Base-by-base conservation (phyloP, 1,284 basidiomycete species). In the Ustilago sp. region DNA sequence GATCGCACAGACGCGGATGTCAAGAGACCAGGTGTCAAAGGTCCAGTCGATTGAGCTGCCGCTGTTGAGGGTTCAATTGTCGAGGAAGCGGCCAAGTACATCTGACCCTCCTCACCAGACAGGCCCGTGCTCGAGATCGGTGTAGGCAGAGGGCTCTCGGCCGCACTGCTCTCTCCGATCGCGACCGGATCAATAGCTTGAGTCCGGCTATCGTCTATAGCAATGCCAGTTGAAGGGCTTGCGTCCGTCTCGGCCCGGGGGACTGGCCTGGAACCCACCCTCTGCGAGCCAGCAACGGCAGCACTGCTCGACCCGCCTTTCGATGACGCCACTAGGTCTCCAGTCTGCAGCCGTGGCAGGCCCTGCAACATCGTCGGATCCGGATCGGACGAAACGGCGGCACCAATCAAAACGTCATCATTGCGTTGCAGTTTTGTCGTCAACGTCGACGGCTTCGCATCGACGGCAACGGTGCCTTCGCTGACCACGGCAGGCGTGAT, bases 51-150 rank as follows among this genome's bases (percentile, higher is more conserved):
- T 19, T 63, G 58, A 34, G 60, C 47, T n/a, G 47, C 36, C 36
- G 63, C 43, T 12, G 60, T 60, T 6, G 72, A 54, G 11, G 66
- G 59, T 15, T 51, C 35, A 43, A 58, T 51, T n/a, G 66, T 59
- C 32, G 71, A 74, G 19, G 62, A 65, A 5, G 62, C 71, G 19
- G 71, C 71, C 32, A 68, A 59, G 50, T 68, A 74, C 9, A 62
- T 59, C 43, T 68, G 41, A 7, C 66, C 56, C 28, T 68, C 63
- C 34, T 74, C 71, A 8, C 65, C 71, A 0, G 70, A 64, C 43
- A 73, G 39, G 11, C 48, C 65, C 23, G 60, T 72, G 52, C 63
- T 67, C 31, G 69, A 60, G 31, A 38, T 36, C 2, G 53, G 48
- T 11, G 43, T 43, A 17, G 35, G n/a, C 17, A 50, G 43, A 17